These are phyloP conservation scores for Aspergillus aculeatinus DNA, from an alignment of 2,329 filamentous ascomycete species.

Conservation along the genomic window DNA sequence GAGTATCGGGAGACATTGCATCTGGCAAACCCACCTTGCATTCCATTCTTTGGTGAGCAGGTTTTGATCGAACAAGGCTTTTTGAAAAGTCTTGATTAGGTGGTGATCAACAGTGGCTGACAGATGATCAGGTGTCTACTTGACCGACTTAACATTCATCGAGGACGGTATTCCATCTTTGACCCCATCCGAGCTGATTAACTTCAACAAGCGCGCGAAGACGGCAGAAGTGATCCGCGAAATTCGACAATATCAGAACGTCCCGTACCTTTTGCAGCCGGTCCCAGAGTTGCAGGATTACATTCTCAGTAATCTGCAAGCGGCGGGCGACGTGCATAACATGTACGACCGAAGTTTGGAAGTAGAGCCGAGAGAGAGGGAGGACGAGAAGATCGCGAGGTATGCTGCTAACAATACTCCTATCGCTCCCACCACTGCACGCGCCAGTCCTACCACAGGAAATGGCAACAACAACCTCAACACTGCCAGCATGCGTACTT, in stretches of 20 bases:
- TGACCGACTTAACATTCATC: conserved; percentile 97
- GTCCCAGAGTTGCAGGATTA: conserved; percentile 95
- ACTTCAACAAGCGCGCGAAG: conserved; percentile 97
- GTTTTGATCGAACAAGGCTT: conserved; percentile 37
- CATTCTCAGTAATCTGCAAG: conserved; percentile 93
- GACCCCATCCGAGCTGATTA: conserved; percentile 95
- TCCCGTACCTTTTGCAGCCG: conserved; percentile 86
- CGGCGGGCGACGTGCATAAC: conserved; percentile 92
- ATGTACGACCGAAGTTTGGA: conserved; percentile 98
- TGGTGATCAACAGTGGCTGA: conserved; percentile 2
- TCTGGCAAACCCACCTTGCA: conserved; percentile 91
- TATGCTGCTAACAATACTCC: conserved; percentile 49
- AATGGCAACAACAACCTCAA: conserved; percentile 5
- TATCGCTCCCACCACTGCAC: not conserved
- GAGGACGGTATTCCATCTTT: conserved; percentile 96
- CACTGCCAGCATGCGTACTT: conserved; percentile 30
- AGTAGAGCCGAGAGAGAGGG: conserved; percentile 90
- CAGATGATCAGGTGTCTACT: conserved; percentile 70
- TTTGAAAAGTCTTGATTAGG: not conserved
- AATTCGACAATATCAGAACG: conserved; percentile 98
- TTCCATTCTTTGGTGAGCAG: conserved; percentile 87
- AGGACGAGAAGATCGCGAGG: conserved; percentile 99
- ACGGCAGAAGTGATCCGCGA: conserved; percentile 97
- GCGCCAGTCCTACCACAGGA: not conserved
- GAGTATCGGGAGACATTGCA: conserved; percentile 94